phyloP scores from a whole-genome alignment of 306 rosid species.

The Cicer cuneatum region DNA sequence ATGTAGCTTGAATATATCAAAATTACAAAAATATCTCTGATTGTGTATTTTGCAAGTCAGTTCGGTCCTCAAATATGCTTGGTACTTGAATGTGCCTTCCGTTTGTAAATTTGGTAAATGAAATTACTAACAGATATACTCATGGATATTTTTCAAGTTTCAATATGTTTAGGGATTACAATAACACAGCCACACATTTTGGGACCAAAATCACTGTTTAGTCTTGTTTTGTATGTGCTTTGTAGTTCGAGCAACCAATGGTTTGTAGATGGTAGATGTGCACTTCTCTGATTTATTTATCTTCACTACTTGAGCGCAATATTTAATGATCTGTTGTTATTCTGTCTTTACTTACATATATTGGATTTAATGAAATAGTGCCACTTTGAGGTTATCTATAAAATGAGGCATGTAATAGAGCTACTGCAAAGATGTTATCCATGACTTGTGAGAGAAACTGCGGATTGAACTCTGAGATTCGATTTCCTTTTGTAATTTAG shows the following conservation, averaged over 20 bases:
- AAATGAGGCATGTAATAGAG: slow-evolving; percentile 11
- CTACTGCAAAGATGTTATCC: slow-evolving; percentile 15
- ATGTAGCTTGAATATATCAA: too few relatives aligned
- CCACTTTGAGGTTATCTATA: background rate
- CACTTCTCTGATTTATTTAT: background rate
- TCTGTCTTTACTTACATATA: background rate
- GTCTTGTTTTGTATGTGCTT: background rate
- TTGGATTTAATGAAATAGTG: background rate
- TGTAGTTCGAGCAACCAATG: background rate
- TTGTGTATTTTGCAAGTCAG: too few relatives aligned
- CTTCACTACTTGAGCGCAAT: background rate
- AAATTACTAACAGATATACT: too few relatives aligned
- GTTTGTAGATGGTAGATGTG: background rate
- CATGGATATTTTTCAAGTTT: too few relatives aligned
- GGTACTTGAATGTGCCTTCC: too few relatives aligned
- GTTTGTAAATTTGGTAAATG: too few relatives aligned
- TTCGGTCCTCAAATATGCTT: too few relatives aligned
- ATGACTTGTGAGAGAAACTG: background rate
- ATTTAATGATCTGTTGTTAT: background rate
- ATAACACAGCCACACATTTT: too few relatives aligned
- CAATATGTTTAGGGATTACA: too few relatives aligned
- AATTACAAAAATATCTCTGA: too few relatives aligned
- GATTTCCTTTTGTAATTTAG: background rate
- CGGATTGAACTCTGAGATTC: background rate
- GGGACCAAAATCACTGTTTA: too few relatives aligned